A percentile compares a stretch with the other conserved stretches of the same genome.
phyloP scores from a whole-genome alignment of 1,139 yeast species.

The Diutina siamensis region DNA sequence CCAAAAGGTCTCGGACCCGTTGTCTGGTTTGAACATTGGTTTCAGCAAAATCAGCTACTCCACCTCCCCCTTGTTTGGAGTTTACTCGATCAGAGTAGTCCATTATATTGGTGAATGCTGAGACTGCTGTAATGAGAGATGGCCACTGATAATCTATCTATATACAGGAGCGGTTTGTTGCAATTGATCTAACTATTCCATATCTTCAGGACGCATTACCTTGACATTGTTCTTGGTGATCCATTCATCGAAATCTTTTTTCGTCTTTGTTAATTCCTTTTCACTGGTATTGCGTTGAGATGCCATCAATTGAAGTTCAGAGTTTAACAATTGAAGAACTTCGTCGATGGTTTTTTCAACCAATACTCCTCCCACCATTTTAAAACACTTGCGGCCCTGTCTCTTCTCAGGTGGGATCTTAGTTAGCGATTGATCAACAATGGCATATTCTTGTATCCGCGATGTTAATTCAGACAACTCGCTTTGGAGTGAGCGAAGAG shows the following conservation, averaged over 20 bases:
- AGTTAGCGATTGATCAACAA: conserved; percentile 36
- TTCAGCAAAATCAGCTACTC: conserved; percentile 60
- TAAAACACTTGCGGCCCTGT: conserved; percentile 65
- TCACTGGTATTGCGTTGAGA: conserved; percentile 33
- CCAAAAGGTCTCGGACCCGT: conserved; percentile 52
- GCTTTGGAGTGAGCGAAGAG: conserved; percentile 43
- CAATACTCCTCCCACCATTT: conserved; percentile 91
- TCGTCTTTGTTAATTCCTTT: conserved; percentile 32
- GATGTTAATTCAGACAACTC: conserved; percentile 40
- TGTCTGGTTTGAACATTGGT: conserved; percentile 55
- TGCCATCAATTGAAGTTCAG: conserved; percentile 33
- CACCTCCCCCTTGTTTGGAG: conserved; percentile 48
- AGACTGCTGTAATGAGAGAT: neutral
- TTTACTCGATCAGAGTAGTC: conserved; percentile 35
- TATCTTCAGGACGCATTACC: conserved; percentile 24
- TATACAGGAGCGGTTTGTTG: too few species aligned
- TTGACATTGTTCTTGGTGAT: conserved; percentile 54
- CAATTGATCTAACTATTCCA: neutral
- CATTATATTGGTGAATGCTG: conserved; percentile 14
- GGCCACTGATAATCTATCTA: too few species aligned
- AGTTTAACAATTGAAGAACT: conserved; percentile 54
- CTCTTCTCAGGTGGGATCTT: conserved; percentile 37
- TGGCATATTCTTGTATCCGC: conserved; percentile 30
- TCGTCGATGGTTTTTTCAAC: conserved; percentile 75
- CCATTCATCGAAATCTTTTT: conserved; percentile 56